phyloP scores from a whole-genome alignment of 306 rosid genomes.

The Glycine latifolia region DNA sequence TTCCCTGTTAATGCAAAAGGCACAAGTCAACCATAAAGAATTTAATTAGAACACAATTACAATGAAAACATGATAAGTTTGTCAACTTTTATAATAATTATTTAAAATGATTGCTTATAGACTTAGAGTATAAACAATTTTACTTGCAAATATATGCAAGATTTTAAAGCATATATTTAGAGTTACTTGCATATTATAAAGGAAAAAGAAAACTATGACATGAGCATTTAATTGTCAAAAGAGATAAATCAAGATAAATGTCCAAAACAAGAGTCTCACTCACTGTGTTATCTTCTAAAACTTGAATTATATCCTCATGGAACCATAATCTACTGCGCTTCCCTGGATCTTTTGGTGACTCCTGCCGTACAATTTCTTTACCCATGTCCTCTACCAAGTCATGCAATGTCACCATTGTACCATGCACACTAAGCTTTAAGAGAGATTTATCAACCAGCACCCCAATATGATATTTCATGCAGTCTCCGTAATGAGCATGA shows the following conservation, averaged over 20 bases:
- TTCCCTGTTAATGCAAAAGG: neutral
- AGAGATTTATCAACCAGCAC: neutral
- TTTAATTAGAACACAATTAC: no score
- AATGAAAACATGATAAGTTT: no score
- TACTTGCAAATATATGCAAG: neutral
- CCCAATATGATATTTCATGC: conserved; percentile 3
- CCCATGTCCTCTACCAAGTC: conserved; percentile 5
- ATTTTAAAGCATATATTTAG: neutral
- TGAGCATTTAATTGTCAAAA: neutral
- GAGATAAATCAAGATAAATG: neutral
- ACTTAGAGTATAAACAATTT: no score
- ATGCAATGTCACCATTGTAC: neutral
- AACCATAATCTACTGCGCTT: conserved; percentile 13
- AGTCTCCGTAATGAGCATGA: neutral
- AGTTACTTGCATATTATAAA: neutral
- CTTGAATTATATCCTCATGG: neutral
- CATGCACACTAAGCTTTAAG: neutral
- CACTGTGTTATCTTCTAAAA: conserved; percentile 10
- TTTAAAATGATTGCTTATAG: no score
- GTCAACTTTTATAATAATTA: no score
- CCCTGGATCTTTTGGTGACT: conserved; percentile 3
- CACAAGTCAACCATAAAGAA: neutral
- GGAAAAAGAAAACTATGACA: neutral
- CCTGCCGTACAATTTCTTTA: neutral
- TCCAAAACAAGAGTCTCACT: neutral